Base-by-base conservation (phyloP, 768 basidiomycete species). In the Saitozyma sp. region DNA sequence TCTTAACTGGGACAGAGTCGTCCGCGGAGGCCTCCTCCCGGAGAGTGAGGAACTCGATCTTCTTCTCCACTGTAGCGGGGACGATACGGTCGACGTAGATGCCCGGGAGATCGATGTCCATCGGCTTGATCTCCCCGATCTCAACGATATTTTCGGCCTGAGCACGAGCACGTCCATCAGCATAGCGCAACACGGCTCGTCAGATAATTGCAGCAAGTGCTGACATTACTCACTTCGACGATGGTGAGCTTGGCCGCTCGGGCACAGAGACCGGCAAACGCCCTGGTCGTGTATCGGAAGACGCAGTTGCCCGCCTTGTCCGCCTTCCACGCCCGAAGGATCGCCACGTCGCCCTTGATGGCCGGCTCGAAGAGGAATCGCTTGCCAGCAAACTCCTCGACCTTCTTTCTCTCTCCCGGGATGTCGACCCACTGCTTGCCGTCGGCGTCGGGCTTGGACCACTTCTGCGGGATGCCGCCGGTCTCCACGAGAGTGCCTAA, bases 221-320 rank as follows among this genome's bases (percentile, higher is more conserved):
- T 13, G 51, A 16, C 17, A 10, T 48, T 40, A 46, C 64, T 67
- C 50, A 73, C 75, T 65, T 78, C 76, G 43, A 78, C 76, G 50
- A 78, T 78, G 39, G 72, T 64, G 48, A 74, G 52, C 50, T 71
- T 75, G 58, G 76, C 68, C 14, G 74, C 72, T 49, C 71, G 53
- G n/a, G 76, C 76, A 49, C 73, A 68, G 7, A 74, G 51, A 11
- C 68, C 69, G 38, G 67, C 72, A 62, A 78, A 78, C 43, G 72
- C 69, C 51, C 69, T 59, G 17, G 76, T 75, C 49, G 76, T 78
- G 67, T 78, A 78, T 59, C 76, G 61, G 69, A 78, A 78, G 38
- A 74, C 70, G 61, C 74, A 75, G 65, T 78, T 78, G n/a, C 76
- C 76, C 39, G 74, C 74, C 55, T 74, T 74, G 58, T 78, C 76